These are phyloP conservation scores for Limtongia smithiae DNA, from an alignment of 805 yeast species.

Conservation along the genomic window DNA sequence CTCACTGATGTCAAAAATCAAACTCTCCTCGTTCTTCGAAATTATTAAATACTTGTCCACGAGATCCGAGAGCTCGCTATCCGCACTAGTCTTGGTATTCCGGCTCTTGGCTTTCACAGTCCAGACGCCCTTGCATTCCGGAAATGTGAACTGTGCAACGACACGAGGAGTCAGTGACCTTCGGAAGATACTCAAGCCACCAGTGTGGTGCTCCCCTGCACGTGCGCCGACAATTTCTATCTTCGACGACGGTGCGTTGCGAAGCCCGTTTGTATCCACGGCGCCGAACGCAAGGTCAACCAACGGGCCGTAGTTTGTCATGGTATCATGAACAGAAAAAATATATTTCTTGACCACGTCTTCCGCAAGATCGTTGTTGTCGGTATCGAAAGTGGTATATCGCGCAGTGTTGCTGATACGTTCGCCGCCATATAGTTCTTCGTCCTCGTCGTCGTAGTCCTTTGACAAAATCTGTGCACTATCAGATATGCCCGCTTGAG, in stretches of 20 bases:
- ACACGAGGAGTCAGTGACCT: conserved; percentile 68
- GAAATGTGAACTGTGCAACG: conserved; percentile 61
- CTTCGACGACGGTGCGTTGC: neutral
- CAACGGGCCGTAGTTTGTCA: conserved; percentile 70
- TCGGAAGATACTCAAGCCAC: conserved; percentile 58
- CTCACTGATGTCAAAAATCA: conserved; percentile 33
- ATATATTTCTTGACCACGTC: conserved; percentile 35
- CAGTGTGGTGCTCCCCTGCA: conserved; percentile 53
- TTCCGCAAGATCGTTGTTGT: too few species aligned
- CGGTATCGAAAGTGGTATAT: too few species aligned
- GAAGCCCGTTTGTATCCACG: conserved; percentile 2
- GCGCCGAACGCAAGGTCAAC: conserved; percentile 62
- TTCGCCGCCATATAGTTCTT: conserved; percentile 31
- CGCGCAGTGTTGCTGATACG: too few species aligned
- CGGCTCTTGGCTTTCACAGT: conserved; percentile 43
- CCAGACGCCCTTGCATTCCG: conserved; percentile 76
- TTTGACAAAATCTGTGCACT: conserved; percentile 6
- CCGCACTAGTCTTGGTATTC: conserved; percentile 19
- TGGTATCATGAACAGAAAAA: conserved; percentile 50
- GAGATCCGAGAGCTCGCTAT: conserved; percentile 11
- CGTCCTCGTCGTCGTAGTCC: conserved; percentile 31
- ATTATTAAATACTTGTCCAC: conserved; percentile 29
- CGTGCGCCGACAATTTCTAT: conserved; percentile 62
- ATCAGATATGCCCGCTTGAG: neutral
- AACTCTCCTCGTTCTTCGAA: conserved; percentile 42